phyloP scores from a whole-genome alignment of 2,329 filamentous ascomycete genomes.

The Diatrype stigma region DNA sequence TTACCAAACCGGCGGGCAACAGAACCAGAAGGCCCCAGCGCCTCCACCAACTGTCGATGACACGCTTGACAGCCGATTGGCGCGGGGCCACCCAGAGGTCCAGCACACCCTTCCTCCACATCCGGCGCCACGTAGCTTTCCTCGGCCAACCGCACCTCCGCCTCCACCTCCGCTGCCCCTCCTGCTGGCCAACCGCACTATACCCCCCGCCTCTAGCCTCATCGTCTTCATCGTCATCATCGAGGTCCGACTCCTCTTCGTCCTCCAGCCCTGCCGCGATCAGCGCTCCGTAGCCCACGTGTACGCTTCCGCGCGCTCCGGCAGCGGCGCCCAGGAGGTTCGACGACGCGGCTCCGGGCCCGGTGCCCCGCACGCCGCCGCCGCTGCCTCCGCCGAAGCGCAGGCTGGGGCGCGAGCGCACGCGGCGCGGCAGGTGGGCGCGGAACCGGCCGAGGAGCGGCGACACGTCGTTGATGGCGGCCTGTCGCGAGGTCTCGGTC shows the following conservation, averaged over 20 bases:
- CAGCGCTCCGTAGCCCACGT: slow-evolving; percentile 53
- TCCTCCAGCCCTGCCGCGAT: slow-evolving; percentile 39
- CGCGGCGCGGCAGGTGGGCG: slow-evolving; percentile 40
- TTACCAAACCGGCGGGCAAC: slow-evolving; percentile 56
- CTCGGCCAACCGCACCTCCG: slow-evolving; percentile 25
- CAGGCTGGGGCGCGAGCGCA: background rate
- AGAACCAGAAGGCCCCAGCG: slow-evolving; percentile 58
- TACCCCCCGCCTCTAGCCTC: slow-evolving; percentile 20
- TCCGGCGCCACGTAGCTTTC: slow-evolving; percentile 27
- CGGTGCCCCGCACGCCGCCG: slow-evolving; percentile 14
- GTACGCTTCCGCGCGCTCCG: slow-evolving; percentile 46
- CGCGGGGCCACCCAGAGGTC: slow-evolving; percentile 60
- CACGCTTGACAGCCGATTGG: slow-evolving; percentile 52
- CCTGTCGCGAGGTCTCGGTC: slow-evolving; percentile 48
- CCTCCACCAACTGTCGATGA: slow-evolving; percentile 60
- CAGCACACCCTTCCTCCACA: slow-evolving; percentile 31
- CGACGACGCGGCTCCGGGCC: slow-evolving; percentile 7
- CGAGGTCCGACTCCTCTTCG: slow-evolving; percentile 27
- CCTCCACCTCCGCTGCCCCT: slow-evolving; percentile 12
- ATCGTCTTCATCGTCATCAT: slow-evolving; percentile 32
- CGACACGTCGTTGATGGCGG: slow-evolving; percentile 47
- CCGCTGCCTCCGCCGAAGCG: slow-evolving; percentile 6
- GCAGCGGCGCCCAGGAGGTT: slow-evolving; percentile 34
- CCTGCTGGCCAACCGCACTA: slow-evolving; percentile 2
- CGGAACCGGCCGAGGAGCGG: slow-evolving; percentile 63